phyloP scores from a whole-genome alignment of 2,329 filamentous ascomycete genomes.

The Metarhizium anisopliae region DNA sequence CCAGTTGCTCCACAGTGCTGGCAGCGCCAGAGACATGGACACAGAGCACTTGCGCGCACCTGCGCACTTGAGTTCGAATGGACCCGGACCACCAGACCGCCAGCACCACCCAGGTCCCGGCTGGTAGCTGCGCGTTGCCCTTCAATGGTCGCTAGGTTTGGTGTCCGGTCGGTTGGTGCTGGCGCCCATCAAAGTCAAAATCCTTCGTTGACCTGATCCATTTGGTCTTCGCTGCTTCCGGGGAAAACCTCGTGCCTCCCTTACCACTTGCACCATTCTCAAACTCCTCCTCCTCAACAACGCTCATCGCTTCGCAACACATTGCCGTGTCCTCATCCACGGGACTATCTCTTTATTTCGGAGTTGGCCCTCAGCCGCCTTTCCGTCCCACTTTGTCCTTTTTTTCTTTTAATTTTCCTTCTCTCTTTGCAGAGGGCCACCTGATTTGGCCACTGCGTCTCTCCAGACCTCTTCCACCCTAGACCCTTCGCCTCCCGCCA shows the following conservation, averaged over 20 bases:
- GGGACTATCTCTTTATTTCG: conserved; percentile 18
- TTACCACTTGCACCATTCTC: conserved; percentile 14
- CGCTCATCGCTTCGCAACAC: conserved; percentile 17
- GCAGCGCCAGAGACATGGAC: no score
- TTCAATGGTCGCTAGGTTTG: not conserved
- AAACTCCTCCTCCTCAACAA: conserved; percentile 1
- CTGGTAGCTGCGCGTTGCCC: not conserved
- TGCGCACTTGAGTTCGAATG: no score
- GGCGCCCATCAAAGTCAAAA: conserved; percentile 20
- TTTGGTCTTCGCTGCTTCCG: conserved; percentile 22
- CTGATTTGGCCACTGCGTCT: conserved; percentile 6
- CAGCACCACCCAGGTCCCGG: not conserved
- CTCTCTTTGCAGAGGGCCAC: conserved; percentile 24
- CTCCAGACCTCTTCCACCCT: conserved; percentile 8
- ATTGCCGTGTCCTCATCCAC: conserved; percentile 19
- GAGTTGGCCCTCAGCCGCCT: conserved; percentile 18
- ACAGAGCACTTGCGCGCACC: no score
- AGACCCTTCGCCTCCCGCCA: conserved; percentile 63
- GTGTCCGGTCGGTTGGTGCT: not conserved
- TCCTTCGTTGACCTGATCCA: conserved; percentile 24
- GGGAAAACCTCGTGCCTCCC: conserved; percentile 29
- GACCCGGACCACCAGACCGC: no score
- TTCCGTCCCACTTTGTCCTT: conserved; percentile 12
- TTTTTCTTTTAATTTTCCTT: conserved; percentile 20
- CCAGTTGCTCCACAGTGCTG: no score